Base-by-base conservation (phyloP, 2,329 filamentous ascomycete species). In the Akanthomyces muscarius region DNA sequence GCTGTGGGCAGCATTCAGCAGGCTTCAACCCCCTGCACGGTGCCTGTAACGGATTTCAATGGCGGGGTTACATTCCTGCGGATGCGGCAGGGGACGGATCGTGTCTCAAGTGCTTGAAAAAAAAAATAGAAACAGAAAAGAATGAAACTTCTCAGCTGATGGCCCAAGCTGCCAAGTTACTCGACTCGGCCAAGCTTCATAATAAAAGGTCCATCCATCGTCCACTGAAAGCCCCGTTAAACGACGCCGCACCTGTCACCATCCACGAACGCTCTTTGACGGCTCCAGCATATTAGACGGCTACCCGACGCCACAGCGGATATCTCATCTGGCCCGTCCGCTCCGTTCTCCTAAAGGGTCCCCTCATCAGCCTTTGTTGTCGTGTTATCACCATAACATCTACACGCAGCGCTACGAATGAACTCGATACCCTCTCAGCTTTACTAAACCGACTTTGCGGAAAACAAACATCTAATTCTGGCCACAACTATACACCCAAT, bases 291-390 rank as follows among this genome's bases (percentile, higher is more conserved):
- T 41, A 33, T 47, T 11, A 36, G 7, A 33, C 55, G 25, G 44
- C 25, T 60, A 18, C n/a, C 58, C n/a, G 41, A 54, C 50, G 58
- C 58, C 58, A 61, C 48, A 61, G 58, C 58, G 58, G 58, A 61
- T 54, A 61, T 45, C 50, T 61, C 58, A 61, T 61, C 50, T 61
- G 25, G 30, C 47, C 25, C 47, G 21, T 55, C 52, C 25, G 41
- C 36, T 23, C 52, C 36, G 45, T 53, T 18, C 28, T 38, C 28
- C 50, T 21, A 10, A 41, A 3, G 2, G 13, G 38, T 16, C 38
- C 38, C 14, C 38, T 16, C 38, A 41, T 16, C 38, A 14, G 2
- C 5, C 2, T 7, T 28, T 11, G 38, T n/a, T 45, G 23, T 36
- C 33, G 14, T 50, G 21, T 28, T n/a, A 14, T 33, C 45, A 41